Evolutionary conservation across 2,329 filamentous ascomycete species (phyloP), one percentile per base, ranked within the genome.

Genomic region (Penicillium sumatraense): DNA sequence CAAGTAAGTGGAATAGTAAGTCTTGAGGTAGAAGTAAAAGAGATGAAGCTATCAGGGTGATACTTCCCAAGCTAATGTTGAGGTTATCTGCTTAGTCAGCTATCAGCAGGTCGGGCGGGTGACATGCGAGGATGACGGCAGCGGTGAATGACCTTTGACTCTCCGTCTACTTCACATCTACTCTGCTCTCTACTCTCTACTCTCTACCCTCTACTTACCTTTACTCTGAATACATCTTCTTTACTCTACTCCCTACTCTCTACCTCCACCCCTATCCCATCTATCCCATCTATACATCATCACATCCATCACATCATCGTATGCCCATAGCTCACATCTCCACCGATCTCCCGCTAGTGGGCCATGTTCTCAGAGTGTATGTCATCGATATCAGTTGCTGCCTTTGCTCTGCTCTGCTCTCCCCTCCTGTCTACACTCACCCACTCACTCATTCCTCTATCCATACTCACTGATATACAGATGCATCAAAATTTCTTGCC

Each of bases 401-500:
- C 4, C 14, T 14, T 8, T 35, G 6, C 31, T 10, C 14, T 10
- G 6, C 14, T 35, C 5, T 5, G n/a, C 8, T 14, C 8, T n/a
- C 38, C 47, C 26, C 40, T 13, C 40, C n/a, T n/a, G n/a, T n/a
- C n/a, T n/a, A n/a, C n/a, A n/a, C n/a, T n/a, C n/a, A n/a, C n/a
- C n/a, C n/a, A n/a, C n/a, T n/a, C n/a, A n/a, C n/a, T n/a, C n/a
- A n/a, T n/a, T n/a, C n/a, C n/a, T n/a, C n/a, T n/a, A n/a, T n/a
- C n/a, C n/a, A n/a, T n/a, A n/a, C n/a, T n/a, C n/a, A n/a, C n/a
- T n/a, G n/a, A 23, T 46, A 35, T 16, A 76, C 70, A 97, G 95
- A 98, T 88, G 95, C 95, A 69, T 98, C 93, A 64, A 89, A 89
- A 66, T 99, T 99, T 75, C 86, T 99, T 68, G 91, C 93, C 58